Evolutionary conservation across 495 filamentous ascomycete genomes (phyloP).

Genomic region (Penicillium silybi): DNA sequence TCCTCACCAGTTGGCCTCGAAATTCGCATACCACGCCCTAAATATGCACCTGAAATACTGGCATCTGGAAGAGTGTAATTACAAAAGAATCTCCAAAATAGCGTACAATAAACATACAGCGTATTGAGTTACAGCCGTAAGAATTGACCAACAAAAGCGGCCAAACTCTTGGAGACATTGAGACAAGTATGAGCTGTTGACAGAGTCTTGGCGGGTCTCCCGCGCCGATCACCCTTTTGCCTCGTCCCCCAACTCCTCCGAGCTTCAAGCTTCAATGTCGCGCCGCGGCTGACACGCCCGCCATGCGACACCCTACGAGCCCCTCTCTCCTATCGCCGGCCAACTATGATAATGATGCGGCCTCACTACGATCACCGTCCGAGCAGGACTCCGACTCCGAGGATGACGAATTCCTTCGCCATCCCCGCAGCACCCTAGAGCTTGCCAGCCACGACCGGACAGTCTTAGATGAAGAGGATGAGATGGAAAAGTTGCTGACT

Average conservation of each 20-base stretch:
- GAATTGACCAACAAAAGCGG: no score
- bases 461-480: slow-evolving; percentile 85
- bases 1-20: no score
- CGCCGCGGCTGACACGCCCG: slow-evolving; percentile 20
- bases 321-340: slow-evolving; percentile 57
- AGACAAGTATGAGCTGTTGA: slow-evolving; percentile 10
- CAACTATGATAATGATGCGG: slow-evolving; percentile 64
- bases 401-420: slow-evolving; percentile 63
- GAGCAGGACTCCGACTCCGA: slow-evolving; percentile 76
- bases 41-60: no score
- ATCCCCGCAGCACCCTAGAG: slow-evolving; percentile 66
- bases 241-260: not conserved
- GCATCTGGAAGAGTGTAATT: no score
- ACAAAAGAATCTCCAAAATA: no score
- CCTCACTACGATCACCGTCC: slow-evolving; percentile 60
- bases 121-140: no score
- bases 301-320: slow-evolving; percentile 20
- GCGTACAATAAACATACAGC: no score
- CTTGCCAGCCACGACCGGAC: slow-evolving; percentile 65
- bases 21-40: no score
- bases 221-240: not conserved
- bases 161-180: no score
- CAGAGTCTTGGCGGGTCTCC: not conserved
- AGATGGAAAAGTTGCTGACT: slow-evolving; percentile 72
- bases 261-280: slow-evolving; percentile 22